Conservation (phyloP, 305 asterid genomes). For the Rubia peregrina region DNA sequence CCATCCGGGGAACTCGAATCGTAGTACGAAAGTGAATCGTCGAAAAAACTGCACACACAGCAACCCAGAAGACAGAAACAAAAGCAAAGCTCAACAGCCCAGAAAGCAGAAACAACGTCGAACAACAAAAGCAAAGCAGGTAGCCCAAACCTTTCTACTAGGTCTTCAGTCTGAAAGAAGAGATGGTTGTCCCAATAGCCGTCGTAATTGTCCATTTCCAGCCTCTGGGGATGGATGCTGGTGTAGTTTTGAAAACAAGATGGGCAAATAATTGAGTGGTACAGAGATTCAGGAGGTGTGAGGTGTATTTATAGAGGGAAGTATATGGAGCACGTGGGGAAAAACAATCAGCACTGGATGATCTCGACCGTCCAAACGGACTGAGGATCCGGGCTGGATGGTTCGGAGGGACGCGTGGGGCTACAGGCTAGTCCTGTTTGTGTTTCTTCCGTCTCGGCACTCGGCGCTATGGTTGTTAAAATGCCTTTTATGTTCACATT, state of each 20-base stretch:
- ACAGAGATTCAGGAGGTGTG: neutral
- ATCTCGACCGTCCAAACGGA: conserved; percentile 20
- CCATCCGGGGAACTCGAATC: conserved; percentile 91
- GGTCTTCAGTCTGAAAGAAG: conserved; percentile 52
- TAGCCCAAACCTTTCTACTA: conserved; percentile 36
- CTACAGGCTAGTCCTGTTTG: neutral
- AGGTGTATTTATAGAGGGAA: neutral
- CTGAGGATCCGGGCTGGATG: neutral
- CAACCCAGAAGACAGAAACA: neutral
- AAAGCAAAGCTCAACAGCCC: neutral
- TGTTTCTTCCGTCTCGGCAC: neutral
- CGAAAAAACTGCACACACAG: conserved; percentile 35
- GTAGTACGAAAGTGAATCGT: conserved; percentile 47
- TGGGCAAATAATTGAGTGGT: neutral
- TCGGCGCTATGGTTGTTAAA: neutral
- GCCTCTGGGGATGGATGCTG: neutral
- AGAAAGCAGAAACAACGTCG: neutral
- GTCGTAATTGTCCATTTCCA: conserved; percentile 39
- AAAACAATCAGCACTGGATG: conserved; percentile 3
- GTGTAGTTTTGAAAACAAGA: neutral
- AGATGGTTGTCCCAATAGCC: conserved; percentile 61
- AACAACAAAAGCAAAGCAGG: neutral
- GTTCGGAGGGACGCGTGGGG: conserved; percentile 11
- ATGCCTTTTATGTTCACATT: conserved; percentile 5
- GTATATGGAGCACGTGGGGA: conserved; percentile 16